A percentile compares a stretch with the other conserved stretches of the same genome.
Evolutionary conservation across 805 yeast species (phyloP).

Genomic region (Saturnispora besseyi): DNA sequence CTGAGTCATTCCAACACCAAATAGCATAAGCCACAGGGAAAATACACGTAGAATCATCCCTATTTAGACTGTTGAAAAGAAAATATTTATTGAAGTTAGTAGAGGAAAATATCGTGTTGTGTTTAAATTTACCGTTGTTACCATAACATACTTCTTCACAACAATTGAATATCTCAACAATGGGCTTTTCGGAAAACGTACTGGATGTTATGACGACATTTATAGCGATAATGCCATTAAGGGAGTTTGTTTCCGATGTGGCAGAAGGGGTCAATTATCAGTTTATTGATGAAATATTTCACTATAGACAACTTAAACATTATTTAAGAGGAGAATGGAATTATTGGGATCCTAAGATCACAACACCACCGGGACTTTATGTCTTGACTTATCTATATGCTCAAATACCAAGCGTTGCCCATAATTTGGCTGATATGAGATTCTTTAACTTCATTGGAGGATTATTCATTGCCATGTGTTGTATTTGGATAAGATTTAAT

Average conservation of each 20-base stretch:
- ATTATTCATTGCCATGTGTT: conserved; percentile 28
- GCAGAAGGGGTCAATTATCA: conserved; percentile 22
- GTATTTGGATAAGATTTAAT: conserved; percentile 13
- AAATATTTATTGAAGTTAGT: background rate
- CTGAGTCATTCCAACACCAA: background rate
- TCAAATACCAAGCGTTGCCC: conserved; percentile 23
- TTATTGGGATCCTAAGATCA: conserved; percentile 83
- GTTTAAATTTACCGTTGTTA: background rate
- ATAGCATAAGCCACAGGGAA: background rate
- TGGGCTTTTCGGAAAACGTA: conserved; percentile 8
- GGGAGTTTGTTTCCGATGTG: conserved; percentile 16
- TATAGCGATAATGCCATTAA: conserved; percentile 14
- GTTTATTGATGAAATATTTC: conserved; percentile 75
- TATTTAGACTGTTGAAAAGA: background rate
- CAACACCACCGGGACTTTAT: conserved; percentile 95
- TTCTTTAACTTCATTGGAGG: conserved; percentile 63
- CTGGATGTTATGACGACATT: conserved; percentile 12
- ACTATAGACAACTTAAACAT: conserved; percentile 65
- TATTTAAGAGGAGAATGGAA: conserved; percentile 54
- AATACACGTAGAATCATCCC: background rate
- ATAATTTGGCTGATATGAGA: conserved; percentile 37
- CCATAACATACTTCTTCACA: background rate
- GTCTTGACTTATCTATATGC: conserved; percentile 33
- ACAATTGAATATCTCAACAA: background rate
- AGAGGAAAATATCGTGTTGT: background rate